phyloP scores from a whole-genome alignment of 352 stramenopile genomes.

The Paralagenidium karlingii region DNA sequence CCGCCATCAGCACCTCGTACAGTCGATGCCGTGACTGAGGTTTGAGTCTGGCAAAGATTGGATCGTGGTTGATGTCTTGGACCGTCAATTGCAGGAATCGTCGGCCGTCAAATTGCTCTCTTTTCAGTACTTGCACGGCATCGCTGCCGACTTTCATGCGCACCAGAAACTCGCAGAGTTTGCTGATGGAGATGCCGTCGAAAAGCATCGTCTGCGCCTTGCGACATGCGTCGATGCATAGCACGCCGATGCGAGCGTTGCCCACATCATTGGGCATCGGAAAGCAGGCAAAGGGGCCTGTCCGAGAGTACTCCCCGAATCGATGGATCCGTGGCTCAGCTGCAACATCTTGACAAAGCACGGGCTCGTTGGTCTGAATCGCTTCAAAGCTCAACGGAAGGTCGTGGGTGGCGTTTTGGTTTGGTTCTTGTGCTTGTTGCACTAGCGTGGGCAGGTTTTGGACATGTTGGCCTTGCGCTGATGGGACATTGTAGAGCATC shows the following conservation, averaged over 20 bases:
- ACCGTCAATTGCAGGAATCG: conserved; percentile 31
- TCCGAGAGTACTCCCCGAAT: conserved; percentile 10
- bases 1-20: conserved; percentile 29
- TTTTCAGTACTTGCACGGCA: conserved; percentile 23
- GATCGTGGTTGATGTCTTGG: conserved; percentile 38
- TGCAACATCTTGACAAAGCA: conserved; percentile 25
- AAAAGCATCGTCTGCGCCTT: conserved; percentile 26
- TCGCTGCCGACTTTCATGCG: conserved; percentile 35
- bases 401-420: neutral
- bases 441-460: neutral
- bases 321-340: conserved; percentile 6
- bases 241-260: conserved; percentile 22
- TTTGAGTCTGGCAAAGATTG: conserved; percentile 31
- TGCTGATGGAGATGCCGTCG: conserved; percentile 34
- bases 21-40: conserved; percentile 36
- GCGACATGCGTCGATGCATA: conserved; percentile 41
- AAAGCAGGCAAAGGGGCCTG: conserved; percentile 43
- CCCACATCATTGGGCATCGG: conserved; percentile 13
- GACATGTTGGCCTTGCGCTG: neutral
- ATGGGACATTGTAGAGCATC: conserved; percentile 4
- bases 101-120: conserved; percentile 20
- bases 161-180: conserved; percentile 34
- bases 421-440: neutral
- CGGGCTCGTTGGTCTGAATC: conserved; percentile 10
- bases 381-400: conserved; percentile 31